Evolutionary conservation across 2,329 filamentous ascomycete species (phyloP).

Genomic region (Clonostachys sp.): DNA sequence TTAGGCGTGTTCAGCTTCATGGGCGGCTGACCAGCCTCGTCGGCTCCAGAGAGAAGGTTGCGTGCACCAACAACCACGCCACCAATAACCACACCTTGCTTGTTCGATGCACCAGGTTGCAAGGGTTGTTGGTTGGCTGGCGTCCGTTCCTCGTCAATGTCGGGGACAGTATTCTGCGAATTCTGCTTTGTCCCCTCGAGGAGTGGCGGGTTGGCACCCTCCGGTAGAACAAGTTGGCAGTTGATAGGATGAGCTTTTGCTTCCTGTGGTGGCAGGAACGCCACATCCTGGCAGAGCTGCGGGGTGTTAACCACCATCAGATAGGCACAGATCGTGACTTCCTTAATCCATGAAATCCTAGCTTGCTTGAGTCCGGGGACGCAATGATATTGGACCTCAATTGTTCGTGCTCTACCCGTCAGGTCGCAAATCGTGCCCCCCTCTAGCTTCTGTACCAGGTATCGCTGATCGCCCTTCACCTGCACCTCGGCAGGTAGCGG

Average conservation of each 20-base stretch:
- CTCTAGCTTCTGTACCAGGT: constrained; percentile 76
- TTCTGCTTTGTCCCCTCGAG: constrained; percentile 14
- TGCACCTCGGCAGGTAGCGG: constrained; percentile 61
- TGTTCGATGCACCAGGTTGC: background rate
- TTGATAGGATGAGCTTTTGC: constrained; percentile 72
- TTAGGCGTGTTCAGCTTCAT: constrained; percentile 39
- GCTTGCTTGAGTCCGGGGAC: constrained; percentile 68
- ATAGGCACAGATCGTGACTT: constrained; percentile 86
- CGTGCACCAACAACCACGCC: constrained; percentile 49
- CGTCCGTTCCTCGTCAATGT: constrained; percentile 4
- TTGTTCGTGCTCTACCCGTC: constrained; percentile 73
- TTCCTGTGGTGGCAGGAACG: constrained; percentile 77
- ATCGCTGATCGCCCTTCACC: constrained; percentile 77
- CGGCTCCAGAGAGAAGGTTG: constrained; percentile 37
- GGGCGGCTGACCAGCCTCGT: constrained; percentile 40
- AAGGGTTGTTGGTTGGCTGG: background rate
- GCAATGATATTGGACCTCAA: constrained; percentile 81
- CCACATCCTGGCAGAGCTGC: constrained; percentile 79
- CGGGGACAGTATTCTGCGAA: constrained; percentile 1
- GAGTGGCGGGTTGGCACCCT: constrained; percentile 33
- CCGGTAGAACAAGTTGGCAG: constrained; percentile 65
- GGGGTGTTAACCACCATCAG: constrained; percentile 91
- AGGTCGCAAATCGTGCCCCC: constrained; percentile 83
- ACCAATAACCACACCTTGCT: constrained; percentile 40
- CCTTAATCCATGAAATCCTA: constrained; percentile 88